Evolutionary conservation across 768 basidiomycete species (phyloP), one percentile per base, ranked within the genome.

Genomic region (Macrolepiota fuliginosa): DNA sequence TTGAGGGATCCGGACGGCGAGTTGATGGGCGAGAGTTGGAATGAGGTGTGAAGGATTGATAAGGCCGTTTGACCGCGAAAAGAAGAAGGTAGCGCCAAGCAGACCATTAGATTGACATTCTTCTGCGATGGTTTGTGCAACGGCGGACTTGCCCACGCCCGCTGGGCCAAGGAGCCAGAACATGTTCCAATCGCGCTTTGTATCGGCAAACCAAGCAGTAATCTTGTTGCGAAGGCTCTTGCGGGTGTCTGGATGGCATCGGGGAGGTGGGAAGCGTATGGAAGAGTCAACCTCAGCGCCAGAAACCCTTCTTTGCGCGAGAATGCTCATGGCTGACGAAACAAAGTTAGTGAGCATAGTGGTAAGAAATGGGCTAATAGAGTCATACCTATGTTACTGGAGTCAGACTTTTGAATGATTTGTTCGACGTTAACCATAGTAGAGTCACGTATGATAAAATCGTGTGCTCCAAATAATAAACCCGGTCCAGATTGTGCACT

Each of bases 141-240:
- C 29, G 12, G 51, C 51, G 29, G 51, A 52, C 13, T 52, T 52
- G 12, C 51, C 51, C 15, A 52, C 51, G 7, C 25, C 51, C 12
- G 51, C 25, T 7, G 51, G 51, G 17, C 51, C 51, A 24, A 52
- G 25, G 17, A 29, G 17, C 51, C 51, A 52, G 17, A 27, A 27
- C 51, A 52, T 27, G 17, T 32, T 25, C 10, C n/a, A 79, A 71
- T 42, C 40, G 17, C 40, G 6, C 77, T 79, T 54, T 62, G 70
- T 1, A 74, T 66, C 54, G 79, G 72, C 37, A 80, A 73, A 29
- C 62, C 59, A 6, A 74, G 76, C 15, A 77, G 76, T 9, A 76
- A 77, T 7, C 70, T 67, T 13, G 79, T 76, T 22, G 66, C 52
- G 47, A 65, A 47, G 6, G 74, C 6, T 42, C 40, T 42, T 42